Evolutionary conservation across 352 stramenopile genomes (phyloP).

Genomic region (Globisporangium radiosum): DNA sequence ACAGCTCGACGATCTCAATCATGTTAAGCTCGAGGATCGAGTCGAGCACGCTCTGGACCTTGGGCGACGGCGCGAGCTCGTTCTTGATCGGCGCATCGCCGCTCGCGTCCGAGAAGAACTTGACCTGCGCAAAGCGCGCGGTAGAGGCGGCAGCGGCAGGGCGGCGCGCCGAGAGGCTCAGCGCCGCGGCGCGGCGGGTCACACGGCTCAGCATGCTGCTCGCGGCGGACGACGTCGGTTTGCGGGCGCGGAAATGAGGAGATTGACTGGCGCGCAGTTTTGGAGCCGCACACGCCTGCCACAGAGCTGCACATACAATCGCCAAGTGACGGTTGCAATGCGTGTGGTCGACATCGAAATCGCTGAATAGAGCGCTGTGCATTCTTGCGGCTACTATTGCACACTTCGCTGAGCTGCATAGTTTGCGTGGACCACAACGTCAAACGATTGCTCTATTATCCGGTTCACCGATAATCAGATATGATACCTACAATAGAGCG

Average conservation of each 20-base stretch:
- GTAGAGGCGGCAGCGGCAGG: constrained; percentile 24
- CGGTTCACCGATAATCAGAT: no score
- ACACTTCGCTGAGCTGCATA: not conserved
- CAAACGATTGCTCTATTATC: no score
- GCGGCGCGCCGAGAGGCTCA: constrained; percentile 35
- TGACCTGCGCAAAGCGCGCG: constrained; percentile 41
- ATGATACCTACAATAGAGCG: no score
- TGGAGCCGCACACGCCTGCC: not conserved
- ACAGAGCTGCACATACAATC: constrained; percentile 1
- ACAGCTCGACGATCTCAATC: constrained; percentile 86
- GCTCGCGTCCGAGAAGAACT: constrained; percentile 47
- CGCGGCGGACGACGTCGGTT: not conserved
- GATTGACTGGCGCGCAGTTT: constrained; percentile 17
- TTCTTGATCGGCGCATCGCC: constrained; percentile 34
- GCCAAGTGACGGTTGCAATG: not conserved
- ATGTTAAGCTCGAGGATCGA: constrained; percentile 87
- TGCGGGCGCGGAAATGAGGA: constrained; percentile 5
- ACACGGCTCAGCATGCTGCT: constrained; percentile 60
- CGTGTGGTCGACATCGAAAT: constrained; percentile 13
- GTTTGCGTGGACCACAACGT: not conserved
- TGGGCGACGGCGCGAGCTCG: constrained; percentile 64
- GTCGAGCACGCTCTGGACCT: constrained; percentile 81
- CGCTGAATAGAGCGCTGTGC: not conserved
- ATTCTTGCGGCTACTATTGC: not conserved
- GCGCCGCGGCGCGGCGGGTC: constrained; percentile 41